Evolutionary conservation across 2,329 filamentous ascomycete species (phyloP).

Genomic region (Penicillium sp.): DNA sequence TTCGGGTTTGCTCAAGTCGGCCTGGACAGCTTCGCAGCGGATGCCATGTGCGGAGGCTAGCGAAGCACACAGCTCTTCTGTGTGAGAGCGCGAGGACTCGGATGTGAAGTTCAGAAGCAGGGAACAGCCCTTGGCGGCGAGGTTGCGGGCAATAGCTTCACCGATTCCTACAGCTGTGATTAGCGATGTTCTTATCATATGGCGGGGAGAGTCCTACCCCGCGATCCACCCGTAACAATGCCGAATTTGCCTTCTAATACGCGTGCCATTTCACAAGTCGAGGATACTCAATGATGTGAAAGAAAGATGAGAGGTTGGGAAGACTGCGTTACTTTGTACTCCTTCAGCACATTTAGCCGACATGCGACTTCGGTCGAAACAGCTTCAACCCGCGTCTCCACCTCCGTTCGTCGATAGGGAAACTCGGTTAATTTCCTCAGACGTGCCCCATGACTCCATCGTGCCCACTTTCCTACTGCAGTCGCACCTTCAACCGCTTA

Average conservation of each 20-base stretch:
- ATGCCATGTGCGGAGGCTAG: slow-evolving; percentile 57
- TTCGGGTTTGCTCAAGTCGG: slow-evolving; percentile 62
- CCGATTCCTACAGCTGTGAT: slow-evolving; percentile 61
- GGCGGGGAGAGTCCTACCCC: slow-evolving; percentile 52
- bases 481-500: slow-evolving; percentile 40
- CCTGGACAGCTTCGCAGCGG: slow-evolving; percentile 60
- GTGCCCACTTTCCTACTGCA: slow-evolving; percentile 1
- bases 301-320: slow-evolving; percentile 11
- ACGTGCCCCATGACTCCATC: not conserved
- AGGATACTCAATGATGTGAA: not conserved
- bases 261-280: slow-evolving; percentile 19
- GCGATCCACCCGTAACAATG: slow-evolving; percentile 72
- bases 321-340: slow-evolving; percentile 8
- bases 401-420: slow-evolving; percentile 12
- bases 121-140: slow-evolving; percentile 67
- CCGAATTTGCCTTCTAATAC: slow-evolving; percentile 69
- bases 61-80: slow-evolving; percentile 52
- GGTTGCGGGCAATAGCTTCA: slow-evolving; percentile 61
- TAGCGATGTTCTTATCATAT: not conserved
- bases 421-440: slow-evolving; percentile 9
- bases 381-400: slow-evolving; percentile 9
- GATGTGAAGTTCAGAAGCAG: slow-evolving; percentile 70
- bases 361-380: slow-evolving; percentile 3
- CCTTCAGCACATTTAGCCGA: slow-evolving; percentile 14
- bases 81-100: slow-evolving; percentile 52